Conservation (phyloP, 495 filamentous ascomycete species). For the Aspergillus wentii region DNA sequence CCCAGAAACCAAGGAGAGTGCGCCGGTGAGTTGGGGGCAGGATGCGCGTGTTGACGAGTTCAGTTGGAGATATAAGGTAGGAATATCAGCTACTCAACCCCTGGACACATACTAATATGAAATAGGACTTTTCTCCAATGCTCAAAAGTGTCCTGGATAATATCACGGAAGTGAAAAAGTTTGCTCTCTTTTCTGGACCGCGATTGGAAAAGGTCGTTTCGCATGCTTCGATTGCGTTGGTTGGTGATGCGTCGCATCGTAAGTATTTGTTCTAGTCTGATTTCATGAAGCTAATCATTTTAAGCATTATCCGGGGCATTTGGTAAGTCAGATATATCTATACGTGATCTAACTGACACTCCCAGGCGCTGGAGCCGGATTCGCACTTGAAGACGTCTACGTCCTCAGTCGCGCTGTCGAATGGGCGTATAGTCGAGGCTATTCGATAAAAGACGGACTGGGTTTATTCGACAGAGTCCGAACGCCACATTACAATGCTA, state of each 20-base stretch:
- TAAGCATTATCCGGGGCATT: conserved; percentile 20
- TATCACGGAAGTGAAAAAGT: conserved; percentile 16
- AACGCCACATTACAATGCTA: conserved; percentile 17
- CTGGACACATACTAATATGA: neutral
- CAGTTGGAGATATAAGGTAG: conserved; percentile 10
- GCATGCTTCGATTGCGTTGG: conserved; percentile 12
- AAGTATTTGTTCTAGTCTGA: too few relatives aligned
- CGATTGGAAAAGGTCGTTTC: conserved; percentile 8
- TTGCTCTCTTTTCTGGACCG: conserved; percentile 17
- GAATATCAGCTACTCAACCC: too few relatives aligned
- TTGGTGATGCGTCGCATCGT: conserved; percentile 27
- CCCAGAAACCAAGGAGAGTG: conserved; percentile 5
- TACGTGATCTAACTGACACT: too few relatives aligned
- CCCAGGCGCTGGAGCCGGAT: conserved; percentile 52
- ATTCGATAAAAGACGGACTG: conserved; percentile 6
- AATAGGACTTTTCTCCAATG: conserved; percentile 16
- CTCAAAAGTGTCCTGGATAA: conserved; percentile 11
- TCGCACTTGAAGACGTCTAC: conserved; percentile 56
- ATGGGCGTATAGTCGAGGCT: conserved; percentile 11
- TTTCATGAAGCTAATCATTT: neutral
- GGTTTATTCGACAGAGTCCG: conserved; percentile 17
- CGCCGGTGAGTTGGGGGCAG: conserved; percentile 18
- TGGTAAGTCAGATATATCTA: too few relatives aligned
- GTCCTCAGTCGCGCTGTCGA: conserved; percentile 34
- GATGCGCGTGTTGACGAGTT: conserved; percentile 12